These are phyloP conservation scores for Tilletia walkeri DNA, from an alignment of 1,284 basidiomycete genomes.

Conservation along the genomic window DNA sequence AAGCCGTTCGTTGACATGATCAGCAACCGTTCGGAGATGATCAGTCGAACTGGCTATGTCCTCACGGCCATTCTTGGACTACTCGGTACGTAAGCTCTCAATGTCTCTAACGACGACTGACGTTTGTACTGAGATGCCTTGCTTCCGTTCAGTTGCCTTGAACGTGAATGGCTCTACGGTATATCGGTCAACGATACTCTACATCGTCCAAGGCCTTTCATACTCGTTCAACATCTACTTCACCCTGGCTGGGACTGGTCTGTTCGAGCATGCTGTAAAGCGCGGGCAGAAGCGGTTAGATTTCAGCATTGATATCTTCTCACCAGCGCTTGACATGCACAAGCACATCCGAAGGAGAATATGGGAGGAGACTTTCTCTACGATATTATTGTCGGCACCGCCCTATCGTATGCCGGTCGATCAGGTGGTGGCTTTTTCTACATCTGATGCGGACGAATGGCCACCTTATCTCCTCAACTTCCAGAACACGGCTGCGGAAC, in stretches of 20 bases:
- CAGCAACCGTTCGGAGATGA: constrained; percentile 75
- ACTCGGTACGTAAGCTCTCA: constrained; percentile 34
- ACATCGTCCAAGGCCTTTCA: constrained; percentile 34
- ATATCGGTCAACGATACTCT: constrained; percentile 45
- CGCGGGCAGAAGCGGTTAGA: constrained; percentile 68
- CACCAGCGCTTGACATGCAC: constrained; percentile 69
- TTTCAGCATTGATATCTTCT: constrained; percentile 77
- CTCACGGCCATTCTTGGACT: constrained; percentile 67
- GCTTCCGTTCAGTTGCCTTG: constrained; percentile 37
- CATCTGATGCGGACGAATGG: constrained; percentile 64
- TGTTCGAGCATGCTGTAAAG: constrained; percentile 52
- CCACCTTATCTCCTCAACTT: constrained; percentile 74
- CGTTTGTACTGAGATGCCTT: too few relatives aligned
- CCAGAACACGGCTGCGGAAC: constrained; percentile 68
- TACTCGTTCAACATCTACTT: constrained; percentile 49
- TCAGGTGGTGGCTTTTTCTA: constrained; percentile 66
- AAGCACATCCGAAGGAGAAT: constrained; percentile 70
- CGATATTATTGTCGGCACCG: constrained; percentile 66
- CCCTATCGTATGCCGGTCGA: constrained; percentile 66
- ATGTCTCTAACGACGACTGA: not conserved
- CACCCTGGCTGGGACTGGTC: constrained; percentile 33
- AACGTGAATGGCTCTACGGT: constrained; percentile 39
- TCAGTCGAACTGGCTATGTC: constrained; percentile 70
- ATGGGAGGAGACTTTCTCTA: constrained; percentile 77
- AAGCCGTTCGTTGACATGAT: constrained; percentile 71